Evolutionary conservation across 2,329 filamentous ascomycete genomes (phyloP).

Genomic region (Podosphaera fusca): DNA sequence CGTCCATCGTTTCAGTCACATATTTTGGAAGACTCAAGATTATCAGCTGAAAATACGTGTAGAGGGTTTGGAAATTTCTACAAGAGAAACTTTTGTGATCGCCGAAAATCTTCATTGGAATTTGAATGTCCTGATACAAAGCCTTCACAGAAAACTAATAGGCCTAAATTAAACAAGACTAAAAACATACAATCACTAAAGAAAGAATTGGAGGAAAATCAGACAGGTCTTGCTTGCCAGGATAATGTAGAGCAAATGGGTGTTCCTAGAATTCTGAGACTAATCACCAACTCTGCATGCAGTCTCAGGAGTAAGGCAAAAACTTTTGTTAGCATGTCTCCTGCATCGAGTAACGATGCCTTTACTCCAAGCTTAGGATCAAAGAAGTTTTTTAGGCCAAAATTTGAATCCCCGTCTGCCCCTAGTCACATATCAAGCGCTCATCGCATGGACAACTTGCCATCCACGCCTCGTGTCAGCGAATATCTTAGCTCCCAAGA

Average conservation of each 20-base stretch:
- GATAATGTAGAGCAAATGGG: not conserved
- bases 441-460: not conserved
- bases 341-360: not conserved
- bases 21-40: not conserved
- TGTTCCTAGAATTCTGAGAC: not conserved
- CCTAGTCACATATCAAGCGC: not conserved
- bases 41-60: not conserved
- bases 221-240: not conserved
- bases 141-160: not conserved
- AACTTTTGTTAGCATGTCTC: not conserved
- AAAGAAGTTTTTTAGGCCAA: not conserved
- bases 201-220: not conserved
- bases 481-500: not conserved
- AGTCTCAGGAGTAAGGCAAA: not conserved
- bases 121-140: not conserved
- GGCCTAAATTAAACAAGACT: not conserved
- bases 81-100: not conserved
- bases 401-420: not conserved
- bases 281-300: not conserved
- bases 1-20: not conserved
- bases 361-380: not conserved
- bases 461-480: not conserved
- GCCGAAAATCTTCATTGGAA: not conserved
- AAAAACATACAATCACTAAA: not conserved
- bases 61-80: not conserved